Base-by-base conservation (phyloP, 2,329 filamentous ascomycete genomes). In the Keithomyces neogunnii region DNA sequence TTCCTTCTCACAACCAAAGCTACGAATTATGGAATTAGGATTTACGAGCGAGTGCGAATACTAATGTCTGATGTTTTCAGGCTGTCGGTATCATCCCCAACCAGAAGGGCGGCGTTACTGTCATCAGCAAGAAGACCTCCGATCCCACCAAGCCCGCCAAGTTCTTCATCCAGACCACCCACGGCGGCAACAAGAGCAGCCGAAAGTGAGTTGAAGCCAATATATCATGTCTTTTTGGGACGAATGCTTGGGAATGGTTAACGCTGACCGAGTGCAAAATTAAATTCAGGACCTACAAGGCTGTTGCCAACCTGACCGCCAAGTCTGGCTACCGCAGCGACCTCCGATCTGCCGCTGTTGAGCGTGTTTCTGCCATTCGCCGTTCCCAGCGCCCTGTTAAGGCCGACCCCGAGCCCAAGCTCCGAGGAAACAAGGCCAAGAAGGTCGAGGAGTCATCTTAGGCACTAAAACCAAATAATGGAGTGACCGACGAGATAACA, bases 331-430 rank as follows among this genome's bases (percentile, higher is more conserved):
- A 97, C 86, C 88, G 88, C 64, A 66, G 80, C 65, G 88, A 92
- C 70, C 80, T 91, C 73, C 86, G 86, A 63, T 74, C 81, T 66
- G 78, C 78, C 65, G 91, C 92, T 64, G 85, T 97, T 66, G 78
- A 89, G 73, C 89, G 93, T 67, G 89, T 87, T 68, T 90, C 85
- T 66, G 89, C 90, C 66, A 81, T 96, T 77, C 87, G 85, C 72
- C 78, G 79, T 66, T 84, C 86, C 63, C 87, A 95, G 82, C 80
- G 79, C 69, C 75, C 85, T 62, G 82, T 85, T 74, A 95, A 95
- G 85, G 79, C 85, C 56, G 73, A 76, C 58, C 82, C 82, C 63
- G 83, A 84, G 74, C 69, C 72, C 66, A 95, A 95, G 84, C 77
- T 78, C 63, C 82, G 89, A 67, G 90, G 91, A 63, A 78, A 78